Evolutionary conservation across 805 yeast genomes (phyloP).

Genomic region (Scheffersomyces coipomensis): DNA sequence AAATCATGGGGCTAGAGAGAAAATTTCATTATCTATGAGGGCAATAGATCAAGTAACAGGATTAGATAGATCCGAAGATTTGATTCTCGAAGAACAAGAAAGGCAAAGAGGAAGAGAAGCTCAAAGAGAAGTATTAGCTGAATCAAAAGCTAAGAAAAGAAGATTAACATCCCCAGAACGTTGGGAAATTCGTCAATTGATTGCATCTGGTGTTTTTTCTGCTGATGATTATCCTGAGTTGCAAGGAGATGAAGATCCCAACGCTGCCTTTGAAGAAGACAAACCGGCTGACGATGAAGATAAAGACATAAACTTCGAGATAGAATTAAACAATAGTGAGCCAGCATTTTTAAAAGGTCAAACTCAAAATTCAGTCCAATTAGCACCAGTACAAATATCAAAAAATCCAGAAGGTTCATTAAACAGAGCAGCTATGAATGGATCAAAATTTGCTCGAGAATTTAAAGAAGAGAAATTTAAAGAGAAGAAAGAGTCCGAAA

Average conservation of each 20-base stretch:
- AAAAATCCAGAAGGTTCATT: conserved; percentile 79
- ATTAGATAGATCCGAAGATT: conserved; percentile 23
- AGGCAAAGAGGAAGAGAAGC: conserved; percentile 10
- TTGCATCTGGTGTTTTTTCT: conserved; percentile 72
- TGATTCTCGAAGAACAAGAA: conserved; percentile 13
- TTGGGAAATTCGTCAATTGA: conserved; percentile 86
- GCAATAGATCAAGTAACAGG: conserved; percentile 75
- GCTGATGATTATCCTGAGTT: conserved; percentile 70
- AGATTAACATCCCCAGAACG: conserved; percentile 80
- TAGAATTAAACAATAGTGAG: conserved; percentile 66
- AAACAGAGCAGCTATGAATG: conserved; percentile 70
- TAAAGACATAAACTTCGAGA: conserved; percentile 54
- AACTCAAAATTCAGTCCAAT: conserved; percentile 31
- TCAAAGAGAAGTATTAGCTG: conserved; percentile 14
- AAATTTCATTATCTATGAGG: conserved; percentile 64
- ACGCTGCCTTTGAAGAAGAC: conserved; percentile 24
- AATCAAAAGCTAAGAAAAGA: conserved; percentile 13
- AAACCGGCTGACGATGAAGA: conserved; percentile 20
- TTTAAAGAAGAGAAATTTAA: conserved; percentile 58
- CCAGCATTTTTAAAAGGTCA: conserved; percentile 74
- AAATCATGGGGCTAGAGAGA: conserved; percentile 16
- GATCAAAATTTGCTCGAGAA: conserved; percentile 66
- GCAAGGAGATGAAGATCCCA: conserved; percentile 10
- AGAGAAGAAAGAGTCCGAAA: conserved; percentile 47
- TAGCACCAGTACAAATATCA: conserved; percentile 55